A percentile compares a stretch with the other conserved stretches of the same genome.
Conservation (phyloP, 495 filamentous ascomycete genomes). For the Penicillium angulare region DNA sequence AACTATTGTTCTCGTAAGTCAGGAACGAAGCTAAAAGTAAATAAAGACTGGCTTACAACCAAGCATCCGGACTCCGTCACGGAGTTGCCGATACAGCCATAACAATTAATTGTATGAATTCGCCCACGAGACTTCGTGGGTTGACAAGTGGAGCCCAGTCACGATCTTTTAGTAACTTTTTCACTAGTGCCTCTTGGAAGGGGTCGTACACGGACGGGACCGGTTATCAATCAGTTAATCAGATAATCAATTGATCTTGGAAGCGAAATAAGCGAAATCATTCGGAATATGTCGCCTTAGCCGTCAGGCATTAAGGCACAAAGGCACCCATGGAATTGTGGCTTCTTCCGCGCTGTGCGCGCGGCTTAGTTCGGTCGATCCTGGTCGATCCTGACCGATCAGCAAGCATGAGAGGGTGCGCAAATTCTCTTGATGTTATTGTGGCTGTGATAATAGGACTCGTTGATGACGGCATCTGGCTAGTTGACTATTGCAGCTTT, state of each 20-base stretch:
- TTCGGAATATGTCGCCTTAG: not conserved
- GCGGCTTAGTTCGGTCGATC: too few species aligned
- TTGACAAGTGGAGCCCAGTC: not conserved
- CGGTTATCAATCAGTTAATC: slow-evolving; percentile 1
- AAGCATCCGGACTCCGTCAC: not conserved
- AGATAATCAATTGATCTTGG: not conserved
- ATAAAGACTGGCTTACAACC: not conserved
- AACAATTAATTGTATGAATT: not conserved
- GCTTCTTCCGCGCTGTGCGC: too few species aligned
- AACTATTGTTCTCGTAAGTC: too few species aligned
- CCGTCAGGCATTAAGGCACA: not conserved
- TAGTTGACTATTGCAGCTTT: too few species aligned
- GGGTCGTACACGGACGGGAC: not conserved
- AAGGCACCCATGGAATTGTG: too few species aligned
- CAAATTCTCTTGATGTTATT: too few species aligned
- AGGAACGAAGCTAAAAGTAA: too few species aligned
- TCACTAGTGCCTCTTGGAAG: not conserved
- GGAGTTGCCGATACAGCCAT: not conserved
- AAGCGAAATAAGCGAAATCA: not conserved
- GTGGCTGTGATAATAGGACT: too few species aligned
- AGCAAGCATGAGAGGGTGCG: too few species aligned
- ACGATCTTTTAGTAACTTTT: not conserved
- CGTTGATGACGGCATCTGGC: too few species aligned
- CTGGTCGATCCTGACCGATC: too few species aligned
- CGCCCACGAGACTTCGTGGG: not conserved